A percentile compares a stretch with the other conserved stretches of the same genome.
These are phyloP conservation scores for Lecanicillium sp. DNA, from an alignment of 2,329 filamentous ascomycete species.

Conservation along the genomic window DNA sequence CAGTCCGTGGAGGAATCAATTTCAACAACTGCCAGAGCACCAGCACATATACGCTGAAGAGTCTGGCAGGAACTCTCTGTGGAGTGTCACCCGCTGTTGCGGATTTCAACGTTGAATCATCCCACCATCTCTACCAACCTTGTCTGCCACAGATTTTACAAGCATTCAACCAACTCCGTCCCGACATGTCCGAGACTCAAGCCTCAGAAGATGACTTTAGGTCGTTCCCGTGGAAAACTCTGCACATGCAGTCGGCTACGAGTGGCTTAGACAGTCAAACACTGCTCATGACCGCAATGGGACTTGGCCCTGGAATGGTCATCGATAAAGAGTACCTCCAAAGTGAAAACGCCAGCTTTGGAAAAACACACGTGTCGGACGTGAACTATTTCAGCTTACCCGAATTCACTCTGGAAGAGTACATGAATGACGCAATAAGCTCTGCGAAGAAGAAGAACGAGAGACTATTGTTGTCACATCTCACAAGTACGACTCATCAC, in stretches of 20 bases:
- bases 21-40: constrained; percentile 35
- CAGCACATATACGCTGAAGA: constrained; percentile 39
- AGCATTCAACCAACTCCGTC: too few species aligned
- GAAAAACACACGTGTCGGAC: constrained; percentile 22
- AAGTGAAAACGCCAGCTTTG: constrained; percentile 23
- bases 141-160: constrained; percentile 35
- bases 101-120: constrained; percentile 36
- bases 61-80: constrained; percentile 34
- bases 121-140: constrained; percentile 37
- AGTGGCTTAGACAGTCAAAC: constrained; percentile 28
- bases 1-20: constrained; percentile 31
- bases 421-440: constrained; percentile 26
- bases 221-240: constrained; percentile 25
- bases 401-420: constrained; percentile 26
- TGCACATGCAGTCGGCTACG: constrained; percentile 27
- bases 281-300: constrained; percentile 24
- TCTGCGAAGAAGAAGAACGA: constrained; percentile 24
- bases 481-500: constrained; percentile 31
- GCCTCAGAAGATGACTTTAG: constrained; percentile 19
- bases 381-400: constrained; percentile 30
- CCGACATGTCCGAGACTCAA: constrained; percentile 14
- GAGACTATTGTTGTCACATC: constrained; percentile 27
- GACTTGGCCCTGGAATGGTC: constrained; percentile 22
- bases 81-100: constrained; percentile 34
- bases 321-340: constrained; percentile 26